These are phyloP conservation scores for Populus euphratica DNA, from an alignment of 345 rosid genomes.

Conservation along the genomic window DNA sequence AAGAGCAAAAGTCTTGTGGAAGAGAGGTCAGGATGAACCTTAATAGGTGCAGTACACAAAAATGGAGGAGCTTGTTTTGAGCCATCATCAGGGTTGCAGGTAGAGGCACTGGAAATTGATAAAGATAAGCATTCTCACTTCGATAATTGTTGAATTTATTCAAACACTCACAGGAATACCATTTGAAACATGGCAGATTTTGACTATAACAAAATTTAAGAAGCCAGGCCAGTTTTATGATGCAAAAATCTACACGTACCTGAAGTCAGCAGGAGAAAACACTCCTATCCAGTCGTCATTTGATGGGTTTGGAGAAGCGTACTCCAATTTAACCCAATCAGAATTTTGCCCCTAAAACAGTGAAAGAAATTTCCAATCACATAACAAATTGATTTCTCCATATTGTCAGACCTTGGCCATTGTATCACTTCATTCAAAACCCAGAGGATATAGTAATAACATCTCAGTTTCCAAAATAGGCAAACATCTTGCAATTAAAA, in stretches of 20 bases:
- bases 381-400: background rate
- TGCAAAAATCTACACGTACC: conserved; percentile 30
- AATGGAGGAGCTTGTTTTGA: conserved; percentile 42
- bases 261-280: conserved; percentile 72
- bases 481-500: background rate
- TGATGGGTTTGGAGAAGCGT: conserved; percentile 45
- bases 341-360: conserved; percentile 50
- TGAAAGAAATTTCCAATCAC: background rate
- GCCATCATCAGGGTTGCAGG: conserved; percentile 36
- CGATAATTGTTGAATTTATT: background rate
- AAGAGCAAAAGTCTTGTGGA: background rate
- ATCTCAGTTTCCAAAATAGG: background rate
- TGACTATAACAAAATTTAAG: background rate
- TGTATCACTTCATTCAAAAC: background rate
- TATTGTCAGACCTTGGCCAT: background rate
- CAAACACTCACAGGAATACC: background rate
- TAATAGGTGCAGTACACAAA: conserved; percentile 65
- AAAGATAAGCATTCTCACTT: background rate
- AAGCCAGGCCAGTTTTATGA: background rate
- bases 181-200: background rate
- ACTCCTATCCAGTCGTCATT: conserved; percentile 76
- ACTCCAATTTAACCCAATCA: conserved; percentile 51
- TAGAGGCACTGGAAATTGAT: conserved; percentile 45
- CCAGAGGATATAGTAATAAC: background rate
- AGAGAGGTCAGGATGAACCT: conserved; percentile 35